A percentile compares a stretch with the other conserved stretches of the same genome.
Evolutionary conservation across 1,139 yeast genomes (phyloP).

Genomic region (Hyphopichia buzzinii): DNA sequence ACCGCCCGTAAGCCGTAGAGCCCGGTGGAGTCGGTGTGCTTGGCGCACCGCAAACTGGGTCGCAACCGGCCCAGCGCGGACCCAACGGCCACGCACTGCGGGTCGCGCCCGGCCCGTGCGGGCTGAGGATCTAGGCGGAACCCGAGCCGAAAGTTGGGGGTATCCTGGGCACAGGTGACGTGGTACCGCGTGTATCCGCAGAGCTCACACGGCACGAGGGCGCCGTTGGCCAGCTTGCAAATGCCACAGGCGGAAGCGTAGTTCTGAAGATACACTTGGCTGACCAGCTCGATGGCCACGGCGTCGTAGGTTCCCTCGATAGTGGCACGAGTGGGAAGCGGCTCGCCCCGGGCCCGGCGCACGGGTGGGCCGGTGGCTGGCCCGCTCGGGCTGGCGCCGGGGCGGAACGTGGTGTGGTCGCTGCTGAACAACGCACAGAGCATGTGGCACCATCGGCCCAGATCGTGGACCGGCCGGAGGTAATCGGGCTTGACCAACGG

Average conservation of each 20-base stretch:
- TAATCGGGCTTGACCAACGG: constrained; percentile 56
- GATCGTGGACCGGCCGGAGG: constrained; percentile 61
- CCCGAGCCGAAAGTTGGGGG: constrained; percentile 42
- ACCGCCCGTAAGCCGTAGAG: background rate
- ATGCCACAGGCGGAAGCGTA: constrained; percentile 23
- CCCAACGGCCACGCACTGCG: constrained; percentile 23
- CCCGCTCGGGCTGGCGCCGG: constrained; percentile 7
- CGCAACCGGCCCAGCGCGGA: constrained; percentile 36
- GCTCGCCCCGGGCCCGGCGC: constrained; percentile 7
- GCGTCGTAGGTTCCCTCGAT: constrained; percentile 18
- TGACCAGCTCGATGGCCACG: constrained; percentile 28
- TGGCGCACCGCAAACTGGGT: constrained; percentile 44
- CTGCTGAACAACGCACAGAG: constrained; percentile 63
- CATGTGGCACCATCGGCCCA: constrained; percentile 79
- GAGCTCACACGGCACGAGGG: constrained; percentile 28
- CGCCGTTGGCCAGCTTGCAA: constrained; percentile 29
- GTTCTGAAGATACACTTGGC: constrained; percentile 26
- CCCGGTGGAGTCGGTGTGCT: constrained; percentile 22
- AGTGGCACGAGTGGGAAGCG: constrained; percentile 8
- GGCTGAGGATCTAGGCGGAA: constrained; percentile 33
- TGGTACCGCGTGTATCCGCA: constrained; percentile 40
- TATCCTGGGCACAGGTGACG: constrained; percentile 65
- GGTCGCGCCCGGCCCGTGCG: constrained; percentile 18
- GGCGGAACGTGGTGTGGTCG: constrained; percentile 20
- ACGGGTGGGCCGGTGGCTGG: constrained; percentile 4